Conservation (phyloP, 2,329 filamentous ascomycete genomes). For the Penicillium nordicum region DNA sequence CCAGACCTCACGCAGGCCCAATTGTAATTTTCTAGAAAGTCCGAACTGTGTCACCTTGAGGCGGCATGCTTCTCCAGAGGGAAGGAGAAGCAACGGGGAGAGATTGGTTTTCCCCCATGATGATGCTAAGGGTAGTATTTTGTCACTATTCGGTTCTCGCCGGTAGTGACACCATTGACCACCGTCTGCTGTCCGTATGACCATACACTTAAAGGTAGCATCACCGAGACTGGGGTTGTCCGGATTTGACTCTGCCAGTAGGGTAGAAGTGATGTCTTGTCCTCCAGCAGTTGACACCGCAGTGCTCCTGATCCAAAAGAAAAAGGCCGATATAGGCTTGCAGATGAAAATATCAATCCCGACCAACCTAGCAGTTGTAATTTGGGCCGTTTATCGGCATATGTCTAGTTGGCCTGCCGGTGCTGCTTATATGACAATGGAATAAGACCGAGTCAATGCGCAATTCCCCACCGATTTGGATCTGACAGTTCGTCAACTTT, state of each 20-base stretch:
- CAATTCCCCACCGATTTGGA: neutral
- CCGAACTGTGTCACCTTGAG: slow-evolving; percentile 7
- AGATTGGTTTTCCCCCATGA: neutral
- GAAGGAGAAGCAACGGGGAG: slow-evolving; percentile 1
- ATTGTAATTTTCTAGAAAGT: slow-evolving; percentile 23
- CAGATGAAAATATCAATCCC: neutral
- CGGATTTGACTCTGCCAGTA: neutral
- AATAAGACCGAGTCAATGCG: slow-evolving; percentile 4
- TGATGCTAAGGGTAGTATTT: slow-evolving; percentile 10
- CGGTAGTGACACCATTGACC: slow-evolving; percentile 6
- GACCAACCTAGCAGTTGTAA: neutral
- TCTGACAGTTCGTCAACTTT: slow-evolving; percentile 9
- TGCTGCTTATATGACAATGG: neutral
- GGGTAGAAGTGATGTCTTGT: neutral
- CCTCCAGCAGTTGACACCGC: slow-evolving; percentile 1
- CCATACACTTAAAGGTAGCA: slow-evolving; percentile 8
- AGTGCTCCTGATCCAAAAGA: neutral
- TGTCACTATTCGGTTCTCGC: neutral
- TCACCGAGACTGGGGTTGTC: slow-evolving; percentile 7
- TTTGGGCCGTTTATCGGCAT: slow-evolving; percentile 3
- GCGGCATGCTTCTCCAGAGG: neutral
- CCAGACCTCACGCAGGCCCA: slow-evolving; percentile 9
- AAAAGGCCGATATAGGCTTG: neutral
- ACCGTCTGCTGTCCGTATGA: slow-evolving; percentile 14
- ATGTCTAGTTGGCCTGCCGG: neutral